These are phyloP conservation scores for Mycogone perniciosa DNA, from an alignment of 2,329 filamentous ascomycete species.

Conservation along the genomic window DNA sequence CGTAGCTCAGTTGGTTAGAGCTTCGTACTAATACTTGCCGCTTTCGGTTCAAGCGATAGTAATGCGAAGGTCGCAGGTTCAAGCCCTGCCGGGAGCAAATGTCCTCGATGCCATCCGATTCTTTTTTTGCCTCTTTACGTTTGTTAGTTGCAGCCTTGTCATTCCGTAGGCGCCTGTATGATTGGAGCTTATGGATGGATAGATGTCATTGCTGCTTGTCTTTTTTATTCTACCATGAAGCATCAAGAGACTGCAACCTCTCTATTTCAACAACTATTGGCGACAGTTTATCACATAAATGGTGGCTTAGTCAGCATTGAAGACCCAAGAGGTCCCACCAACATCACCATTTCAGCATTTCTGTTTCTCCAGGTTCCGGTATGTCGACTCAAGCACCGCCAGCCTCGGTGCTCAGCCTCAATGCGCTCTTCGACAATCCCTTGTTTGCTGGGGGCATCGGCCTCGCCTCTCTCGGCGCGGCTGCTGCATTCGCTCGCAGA, in stretches of 20 bases:
- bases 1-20: conserved; percentile 11
- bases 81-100: conserved; percentile 7
- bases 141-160: background rate
- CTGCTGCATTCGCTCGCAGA: conserved; percentile 72
- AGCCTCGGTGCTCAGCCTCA: conserved; percentile 39
- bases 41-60: background rate
- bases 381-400: conserved; percentile 27
- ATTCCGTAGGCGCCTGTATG: background rate
- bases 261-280: too few relatives aligned
- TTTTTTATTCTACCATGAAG: too few relatives aligned
- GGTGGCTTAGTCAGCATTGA: too few relatives aligned
- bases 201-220: too few relatives aligned
- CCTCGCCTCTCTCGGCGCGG: conserved; percentile 80
- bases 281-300: too few relatives aligned
- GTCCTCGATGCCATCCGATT: background rate
- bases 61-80: conserved; percentile 11
- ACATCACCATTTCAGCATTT: background rate
- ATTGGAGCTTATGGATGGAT: too few relatives aligned
- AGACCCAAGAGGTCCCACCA: too few relatives aligned
- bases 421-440: conserved; percentile 57
- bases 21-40: conserved; percentile 8
- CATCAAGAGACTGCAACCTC: too few relatives aligned
- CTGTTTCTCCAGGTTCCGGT: conserved; percentile 13
- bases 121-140: background rate
- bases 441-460: conserved; percentile 72